phyloP scores from a whole-genome alignment of 1,284 basidiomycete species.

The Xerocomus minutiporus region DNA sequence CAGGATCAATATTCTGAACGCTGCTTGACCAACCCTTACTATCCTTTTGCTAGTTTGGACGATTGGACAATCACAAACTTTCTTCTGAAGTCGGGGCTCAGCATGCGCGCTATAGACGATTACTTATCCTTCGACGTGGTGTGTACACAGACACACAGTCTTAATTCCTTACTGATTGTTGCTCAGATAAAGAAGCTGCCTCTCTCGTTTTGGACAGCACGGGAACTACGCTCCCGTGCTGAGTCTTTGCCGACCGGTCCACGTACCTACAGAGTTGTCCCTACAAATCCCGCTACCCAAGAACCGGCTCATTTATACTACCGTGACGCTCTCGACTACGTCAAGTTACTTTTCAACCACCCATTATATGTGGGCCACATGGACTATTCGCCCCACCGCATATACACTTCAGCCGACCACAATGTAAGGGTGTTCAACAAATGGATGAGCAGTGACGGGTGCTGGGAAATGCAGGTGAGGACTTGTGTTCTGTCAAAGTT shows the following conservation, averaged over 20 bases:
- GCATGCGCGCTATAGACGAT: not conserved
- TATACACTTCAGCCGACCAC: not conserved
- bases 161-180: too few relatives aligned
- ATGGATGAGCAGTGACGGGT: not conserved
- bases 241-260: too few relatives aligned
- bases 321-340: not conserved
- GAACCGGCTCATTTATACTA: not conserved
- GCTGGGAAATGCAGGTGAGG: too few relatives aligned
- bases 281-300: not conserved
- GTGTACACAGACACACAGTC: not conserved
- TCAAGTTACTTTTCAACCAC: not conserved
- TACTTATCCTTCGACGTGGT: not conserved
- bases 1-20: not conserved
- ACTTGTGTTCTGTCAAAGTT: too few relatives aligned
- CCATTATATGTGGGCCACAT: not conserved
- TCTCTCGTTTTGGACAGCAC: too few relatives aligned
- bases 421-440: not conserved
- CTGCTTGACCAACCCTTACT: not conserved
- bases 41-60: not conserved
- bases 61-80: not conserved
- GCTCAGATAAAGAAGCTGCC: too few relatives aligned
- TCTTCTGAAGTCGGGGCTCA: not conserved
- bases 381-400: not conserved
- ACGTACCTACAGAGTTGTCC: too few relatives aligned
- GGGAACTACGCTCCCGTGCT: too few relatives aligned